phyloP scores from a whole-genome alignment of 129 eudicot genomes.

The Sambucus nigra region DNA sequence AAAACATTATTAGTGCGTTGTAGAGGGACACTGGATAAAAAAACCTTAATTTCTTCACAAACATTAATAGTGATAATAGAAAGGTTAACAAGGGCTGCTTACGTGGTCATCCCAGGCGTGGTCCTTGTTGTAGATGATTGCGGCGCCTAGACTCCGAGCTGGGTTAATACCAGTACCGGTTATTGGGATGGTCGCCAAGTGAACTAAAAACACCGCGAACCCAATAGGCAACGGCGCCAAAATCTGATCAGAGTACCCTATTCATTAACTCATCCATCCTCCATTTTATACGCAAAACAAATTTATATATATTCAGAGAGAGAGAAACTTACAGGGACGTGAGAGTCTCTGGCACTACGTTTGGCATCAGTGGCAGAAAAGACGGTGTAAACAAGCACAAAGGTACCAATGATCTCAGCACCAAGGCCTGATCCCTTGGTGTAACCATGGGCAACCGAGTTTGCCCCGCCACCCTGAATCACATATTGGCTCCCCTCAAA shows the following conservation, averaged over 20 bases:
- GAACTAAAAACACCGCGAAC: constrained; percentile 75
- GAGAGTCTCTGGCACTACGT: constrained; percentile 77
- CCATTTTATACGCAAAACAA: too few relatives aligned
- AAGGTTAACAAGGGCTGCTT: constrained; percentile 14
- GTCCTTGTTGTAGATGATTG: constrained; percentile 57
- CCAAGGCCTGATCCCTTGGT: constrained; percentile 71
- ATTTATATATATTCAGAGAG: not conserved
- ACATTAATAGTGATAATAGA: too few relatives aligned
- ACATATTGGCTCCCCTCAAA: constrained; percentile 34
- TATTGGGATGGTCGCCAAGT: constrained; percentile 73
- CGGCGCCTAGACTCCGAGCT: constrained; percentile 72
- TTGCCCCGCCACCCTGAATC: constrained; percentile 64
- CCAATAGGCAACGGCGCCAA: constrained; percentile 85
- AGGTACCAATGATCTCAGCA: constrained; percentile 71
- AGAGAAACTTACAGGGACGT: constrained; percentile 52
- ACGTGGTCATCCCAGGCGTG: constrained; percentile 73
- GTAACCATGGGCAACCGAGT: constrained; percentile 56
- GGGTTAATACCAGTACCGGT: constrained; percentile 78
- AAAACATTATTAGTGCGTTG: not conserved
- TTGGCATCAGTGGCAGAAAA: constrained; percentile 87
- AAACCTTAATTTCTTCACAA: too few relatives aligned
- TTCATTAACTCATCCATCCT: too few relatives aligned
- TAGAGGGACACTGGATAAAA: too few relatives aligned
- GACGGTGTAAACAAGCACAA: constrained; percentile 63
- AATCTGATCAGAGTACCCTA: constrained; percentile 26